Conservation (phyloP, 73 alveolate species). For the Paramecium caudatum region DNA sequence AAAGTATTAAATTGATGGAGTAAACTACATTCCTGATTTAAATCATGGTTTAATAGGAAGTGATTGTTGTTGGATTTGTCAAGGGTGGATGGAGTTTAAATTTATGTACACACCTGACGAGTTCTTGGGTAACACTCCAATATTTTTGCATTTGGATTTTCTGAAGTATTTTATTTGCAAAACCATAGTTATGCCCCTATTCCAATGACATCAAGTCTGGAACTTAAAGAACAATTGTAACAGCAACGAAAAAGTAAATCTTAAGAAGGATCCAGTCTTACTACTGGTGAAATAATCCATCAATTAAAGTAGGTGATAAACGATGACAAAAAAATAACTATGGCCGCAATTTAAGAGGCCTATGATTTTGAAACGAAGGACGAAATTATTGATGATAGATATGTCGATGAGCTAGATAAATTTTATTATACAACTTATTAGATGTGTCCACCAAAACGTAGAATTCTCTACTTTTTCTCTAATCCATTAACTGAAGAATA, state of each 20-base stretch:
- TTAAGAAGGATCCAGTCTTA: not conserved
- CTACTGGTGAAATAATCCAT: slow-evolving; percentile 61
- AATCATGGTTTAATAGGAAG: slow-evolving; percentile 1
- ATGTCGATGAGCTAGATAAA: not conserved
- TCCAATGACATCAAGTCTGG: slow-evolving; percentile 56
- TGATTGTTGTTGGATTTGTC: slow-evolving; percentile 68
- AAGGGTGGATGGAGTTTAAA: slow-evolving; percentile 62
- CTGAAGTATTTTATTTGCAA: not conserved
- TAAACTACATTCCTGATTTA: slow-evolving; percentile 7
- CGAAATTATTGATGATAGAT: slow-evolving; percentile 12
- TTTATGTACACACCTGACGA: slow-evolving; percentile 45
- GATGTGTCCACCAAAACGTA: slow-evolving; percentile 75
- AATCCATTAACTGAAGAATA: slow-evolving; percentile 65
- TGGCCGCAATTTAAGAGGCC: slow-evolving; percentile 65
- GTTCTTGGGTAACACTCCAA: not conserved
- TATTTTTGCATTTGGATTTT: slow-evolving; percentile 36
- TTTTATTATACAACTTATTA: slow-evolving; percentile 46
- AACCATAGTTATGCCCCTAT: slow-evolving; percentile 14
- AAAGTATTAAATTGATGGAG: slow-evolving; percentile 50
- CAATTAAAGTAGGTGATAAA: slow-evolving; percentile 1
- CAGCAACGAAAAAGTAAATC: not conserved
- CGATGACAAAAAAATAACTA: slow-evolving; percentile 23
- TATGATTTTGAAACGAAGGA: slow-evolving; percentile 38
- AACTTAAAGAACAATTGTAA: slow-evolving; percentile 1
- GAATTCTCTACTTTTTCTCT: slow-evolving; percentile 52